phyloP scores from a whole-genome alignment of 2,329 filamentous ascomycete species.

The Cytospora mali region DNA sequence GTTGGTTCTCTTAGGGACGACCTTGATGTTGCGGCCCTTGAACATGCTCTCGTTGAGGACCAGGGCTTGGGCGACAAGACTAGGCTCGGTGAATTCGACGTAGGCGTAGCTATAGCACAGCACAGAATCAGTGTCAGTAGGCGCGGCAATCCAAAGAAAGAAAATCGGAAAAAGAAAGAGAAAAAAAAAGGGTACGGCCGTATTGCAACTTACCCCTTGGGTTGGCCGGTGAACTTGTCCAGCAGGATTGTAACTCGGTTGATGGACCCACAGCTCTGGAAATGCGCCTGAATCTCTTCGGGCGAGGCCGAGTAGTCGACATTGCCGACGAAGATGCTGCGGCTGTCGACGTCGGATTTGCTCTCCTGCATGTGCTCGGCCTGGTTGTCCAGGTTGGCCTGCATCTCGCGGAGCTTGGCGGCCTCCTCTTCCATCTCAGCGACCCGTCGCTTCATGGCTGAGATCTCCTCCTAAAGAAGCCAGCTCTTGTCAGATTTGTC shows the following conservation, averaged over 20 bases:
- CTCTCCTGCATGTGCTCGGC: constrained; percentile 83
- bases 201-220: constrained; percentile 77
- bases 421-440: constrained; percentile 92
- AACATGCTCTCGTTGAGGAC: constrained; percentile 97
- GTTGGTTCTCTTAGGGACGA: constrained; percentile 92
- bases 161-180: too few species aligned
- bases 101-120: constrained; percentile 79
- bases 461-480: constrained; percentile 70
- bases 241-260: constrained; percentile 96
- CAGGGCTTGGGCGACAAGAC: constrained; percentile 45
- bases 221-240: constrained; percentile 98
- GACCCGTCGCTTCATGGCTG: constrained; percentile 82
- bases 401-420: constrained; percentile 84
- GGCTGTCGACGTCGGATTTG: constrained; percentile 92
- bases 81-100: constrained; percentile 56
- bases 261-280: constrained; percentile 95
- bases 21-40: constrained; percentile 93
- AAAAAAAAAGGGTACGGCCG: constrained; percentile 7
- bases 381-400: constrained; percentile 81
- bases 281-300: constrained; percentile 97
- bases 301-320: constrained; percentile 97
- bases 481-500: constrained; percentile 28
- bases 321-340: constrained; percentile 97
- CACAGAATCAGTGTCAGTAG: neutral
- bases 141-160: too few species aligned